phyloP scores from a whole-genome alignment of 1,284 basidiomycete species.

The Sutorius eximius region DNA sequence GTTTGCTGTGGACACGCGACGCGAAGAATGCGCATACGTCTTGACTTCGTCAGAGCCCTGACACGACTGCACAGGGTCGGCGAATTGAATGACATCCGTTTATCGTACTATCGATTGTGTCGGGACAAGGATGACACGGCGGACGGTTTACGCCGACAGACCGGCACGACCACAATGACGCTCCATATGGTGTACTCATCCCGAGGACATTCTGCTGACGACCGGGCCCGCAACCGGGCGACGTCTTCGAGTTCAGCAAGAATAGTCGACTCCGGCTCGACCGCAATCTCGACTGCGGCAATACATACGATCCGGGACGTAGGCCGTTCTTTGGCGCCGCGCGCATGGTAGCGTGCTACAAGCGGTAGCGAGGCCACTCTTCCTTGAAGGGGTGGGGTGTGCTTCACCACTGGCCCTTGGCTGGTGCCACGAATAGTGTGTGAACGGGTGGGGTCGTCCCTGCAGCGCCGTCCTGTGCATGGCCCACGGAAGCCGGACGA shows the following conservation, averaged over 20 bases:
- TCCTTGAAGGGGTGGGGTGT: not conserved
- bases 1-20: slow-evolving; percentile 7
- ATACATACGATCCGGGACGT: not conserved
- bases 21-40: slow-evolving; percentile 1
- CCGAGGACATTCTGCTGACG: slow-evolving; percentile 1
- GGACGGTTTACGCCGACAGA: slow-evolving; percentile 10
- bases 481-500: slow-evolving; percentile 14
- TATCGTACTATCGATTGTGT: slow-evolving; percentile 4
- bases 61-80: slow-evolving; percentile 19
- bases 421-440: slow-evolving; percentile 11
- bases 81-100: slow-evolving; percentile 18
- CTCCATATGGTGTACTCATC: not conserved
- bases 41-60: slow-evolving; percentile 8
- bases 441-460: not conserved
- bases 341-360: not conserved
- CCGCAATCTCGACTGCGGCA: slow-evolving; percentile 2
- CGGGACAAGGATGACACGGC: slow-evolving; percentile 1
- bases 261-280: slow-evolving; percentile 13
- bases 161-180: slow-evolving; percentile 7
- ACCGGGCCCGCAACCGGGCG: slow-evolving; percentile 11
- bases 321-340: slow-evolving; percentile 5
- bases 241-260: slow-evolving; percentile 1
- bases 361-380: slow-evolving; percentile 13
- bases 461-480: slow-evolving; percentile 16
- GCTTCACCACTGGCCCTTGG: not conserved